These are phyloP conservation scores for Venturia oleaginea DNA, from an alignment of 2,329 filamentous ascomycete species.

Conservation along the genomic window DNA sequence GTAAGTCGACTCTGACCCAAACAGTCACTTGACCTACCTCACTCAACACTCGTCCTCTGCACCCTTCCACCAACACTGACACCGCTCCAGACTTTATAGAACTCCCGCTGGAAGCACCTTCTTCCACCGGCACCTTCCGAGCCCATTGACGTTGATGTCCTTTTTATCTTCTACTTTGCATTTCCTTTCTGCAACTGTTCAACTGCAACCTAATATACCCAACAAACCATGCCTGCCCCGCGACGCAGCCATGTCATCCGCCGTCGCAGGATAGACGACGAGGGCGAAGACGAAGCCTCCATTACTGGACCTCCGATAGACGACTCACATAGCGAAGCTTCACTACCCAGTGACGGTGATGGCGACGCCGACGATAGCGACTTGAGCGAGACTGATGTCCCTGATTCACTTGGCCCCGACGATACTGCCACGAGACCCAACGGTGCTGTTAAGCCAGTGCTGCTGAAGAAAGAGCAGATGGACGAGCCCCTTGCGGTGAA, in stretches of 20 bases:
- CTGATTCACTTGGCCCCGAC: constrained; percentile 25
- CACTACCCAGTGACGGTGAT: constrained; percentile 47
- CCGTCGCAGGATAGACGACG: constrained; percentile 31
- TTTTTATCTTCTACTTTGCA: background rate
- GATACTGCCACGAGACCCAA: constrained; percentile 31
- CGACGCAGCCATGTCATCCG: constrained; percentile 22
- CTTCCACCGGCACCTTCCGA: constrained; percentile 3
- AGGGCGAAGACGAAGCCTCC: constrained; percentile 27
- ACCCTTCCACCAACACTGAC: background rate
- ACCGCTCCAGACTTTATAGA: background rate
- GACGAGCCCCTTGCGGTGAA: constrained; percentile 26
- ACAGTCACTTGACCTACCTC: background rate
- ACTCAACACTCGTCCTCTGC: background rate
- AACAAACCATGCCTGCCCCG: constrained; percentile 10
- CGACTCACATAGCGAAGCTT: constrained; percentile 55
- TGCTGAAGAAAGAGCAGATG: constrained; percentile 20
- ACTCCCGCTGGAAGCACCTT: constrained; percentile 1
- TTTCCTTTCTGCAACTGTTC: background rate
- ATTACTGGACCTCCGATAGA: constrained; percentile 43
- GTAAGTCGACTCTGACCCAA: background rate
- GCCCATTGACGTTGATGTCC: constrained; percentile 3
- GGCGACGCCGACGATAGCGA: constrained; percentile 51
- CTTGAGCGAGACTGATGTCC: constrained; percentile 42
- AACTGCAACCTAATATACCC: background rate
- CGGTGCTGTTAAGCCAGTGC: constrained; percentile 19